phyloP scores from a whole-genome alignment of 192 early-diverging fungal genomes.

The Obelidium mucronatum region DNA sequence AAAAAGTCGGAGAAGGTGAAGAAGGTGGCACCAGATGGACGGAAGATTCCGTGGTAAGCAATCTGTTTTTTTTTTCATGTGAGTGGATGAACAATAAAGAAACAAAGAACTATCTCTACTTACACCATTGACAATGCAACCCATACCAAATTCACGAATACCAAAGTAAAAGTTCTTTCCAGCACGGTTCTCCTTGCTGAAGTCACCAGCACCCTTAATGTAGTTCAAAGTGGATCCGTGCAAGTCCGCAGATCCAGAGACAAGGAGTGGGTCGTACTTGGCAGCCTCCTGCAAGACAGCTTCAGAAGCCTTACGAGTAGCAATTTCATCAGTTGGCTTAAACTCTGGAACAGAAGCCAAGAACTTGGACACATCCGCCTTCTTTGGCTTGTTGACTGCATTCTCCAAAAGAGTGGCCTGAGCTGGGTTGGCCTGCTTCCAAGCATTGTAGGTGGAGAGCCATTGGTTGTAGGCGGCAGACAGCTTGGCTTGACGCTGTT shows the following conservation, averaged over 20 bases:
- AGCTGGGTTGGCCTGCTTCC: constrained; percentile 73
- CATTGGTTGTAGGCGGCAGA: constrained; percentile 75
- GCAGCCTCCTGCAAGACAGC: constrained; percentile 83
- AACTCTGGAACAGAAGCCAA: constrained; percentile 33
- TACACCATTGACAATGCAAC: constrained; percentile 81
- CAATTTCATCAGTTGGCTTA: constrained; percentile 30
- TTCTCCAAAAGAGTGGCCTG: constrained; percentile 40
- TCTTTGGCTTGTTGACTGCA: constrained; percentile 34
- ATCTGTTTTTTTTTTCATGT: constrained; percentile 27
- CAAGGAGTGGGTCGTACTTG: constrained; percentile 79
- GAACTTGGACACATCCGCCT: constrained; percentile 28
- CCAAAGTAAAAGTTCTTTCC: constrained; percentile 38
- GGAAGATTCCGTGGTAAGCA: constrained; percentile 41
- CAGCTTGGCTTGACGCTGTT: constrained; percentile 63
- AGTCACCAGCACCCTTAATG: constrained; percentile 93
- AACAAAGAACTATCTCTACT: background rate
- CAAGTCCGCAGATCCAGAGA: constrained; percentile 96
- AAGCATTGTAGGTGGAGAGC: constrained; percentile 76
- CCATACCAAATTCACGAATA: constrained; percentile 98
- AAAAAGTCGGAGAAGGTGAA: constrained; percentile 73
- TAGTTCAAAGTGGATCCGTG: constrained; percentile 95
- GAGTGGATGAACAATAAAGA: background rate
- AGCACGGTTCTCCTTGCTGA: constrained; percentile 28
- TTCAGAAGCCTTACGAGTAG: constrained; percentile 85
- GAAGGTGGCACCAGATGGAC: constrained; percentile 68